These are phyloP conservation scores for Geotrichum restrictum DNA, from an alignment of 1,139 yeast species.

Conservation along the genomic window DNA sequence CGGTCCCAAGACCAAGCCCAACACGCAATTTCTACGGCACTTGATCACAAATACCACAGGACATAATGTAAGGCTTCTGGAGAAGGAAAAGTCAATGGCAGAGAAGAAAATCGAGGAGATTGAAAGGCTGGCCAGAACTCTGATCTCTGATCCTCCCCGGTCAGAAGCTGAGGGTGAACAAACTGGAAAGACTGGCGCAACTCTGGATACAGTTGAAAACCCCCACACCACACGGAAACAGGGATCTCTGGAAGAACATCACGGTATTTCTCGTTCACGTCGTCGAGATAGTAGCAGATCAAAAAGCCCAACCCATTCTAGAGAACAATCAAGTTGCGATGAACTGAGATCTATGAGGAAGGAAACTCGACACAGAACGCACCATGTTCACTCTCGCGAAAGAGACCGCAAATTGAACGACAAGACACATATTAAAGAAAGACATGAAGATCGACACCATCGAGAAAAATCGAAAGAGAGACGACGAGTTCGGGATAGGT, in stretches of 20 bases:
- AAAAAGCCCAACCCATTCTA: too few relatives aligned
- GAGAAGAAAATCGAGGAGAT: slow-evolving; percentile 7
- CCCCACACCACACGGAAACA: too few relatives aligned
- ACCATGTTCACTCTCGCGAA: too few relatives aligned
- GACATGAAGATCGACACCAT: background rate
- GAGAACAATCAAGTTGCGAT: too few relatives aligned
- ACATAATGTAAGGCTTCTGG: slow-evolving; percentile 19
- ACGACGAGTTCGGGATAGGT: background rate
- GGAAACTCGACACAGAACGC: too few relatives aligned
- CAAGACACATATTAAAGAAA: background rate
- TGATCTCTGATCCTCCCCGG: background rate
- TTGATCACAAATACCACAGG: slow-evolving; percentile 19
- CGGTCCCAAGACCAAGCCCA: slow-evolving; percentile 16
- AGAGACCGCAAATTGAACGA: background rate
- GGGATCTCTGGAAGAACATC: too few relatives aligned
- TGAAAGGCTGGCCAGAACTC: background rate
- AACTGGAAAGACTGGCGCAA: too few relatives aligned
- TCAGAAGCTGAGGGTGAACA: too few relatives aligned
- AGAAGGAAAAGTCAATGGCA: slow-evolving; percentile 6
- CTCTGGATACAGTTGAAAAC: too few relatives aligned
- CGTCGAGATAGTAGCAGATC: too few relatives aligned
- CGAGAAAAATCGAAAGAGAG: background rate
- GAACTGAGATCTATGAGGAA: too few relatives aligned
- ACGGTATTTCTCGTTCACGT: too few relatives aligned
- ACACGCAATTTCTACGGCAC: slow-evolving; percentile 20